phyloP scores from a whole-genome alignment of 1,139 yeast genomes.

The Suhomyces panamericanus region DNA sequence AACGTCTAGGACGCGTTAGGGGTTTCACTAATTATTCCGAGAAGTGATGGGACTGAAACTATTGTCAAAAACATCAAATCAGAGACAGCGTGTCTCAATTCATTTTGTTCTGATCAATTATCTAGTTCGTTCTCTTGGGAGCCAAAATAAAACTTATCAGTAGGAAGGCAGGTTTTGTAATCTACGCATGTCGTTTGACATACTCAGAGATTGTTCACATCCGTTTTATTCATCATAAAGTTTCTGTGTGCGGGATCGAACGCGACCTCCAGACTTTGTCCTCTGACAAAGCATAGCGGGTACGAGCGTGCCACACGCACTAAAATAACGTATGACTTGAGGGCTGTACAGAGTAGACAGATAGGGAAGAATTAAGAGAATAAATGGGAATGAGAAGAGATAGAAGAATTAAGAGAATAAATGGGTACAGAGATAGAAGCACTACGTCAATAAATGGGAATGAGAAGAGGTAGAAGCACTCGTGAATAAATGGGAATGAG shows the following conservation, averaged over 20 bases:
- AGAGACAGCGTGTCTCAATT: no score
- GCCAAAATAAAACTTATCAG: constrained; percentile 33
- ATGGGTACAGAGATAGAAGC: no score
- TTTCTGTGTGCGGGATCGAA: constrained; percentile 16
- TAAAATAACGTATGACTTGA: constrained; percentile 5
- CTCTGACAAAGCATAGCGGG: constrained; percentile 7
- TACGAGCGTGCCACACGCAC: constrained; percentile 12
- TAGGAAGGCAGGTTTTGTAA: constrained; percentile 58
- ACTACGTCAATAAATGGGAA: no score
- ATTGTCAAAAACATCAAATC: no score
- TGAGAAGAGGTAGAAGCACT: no score
- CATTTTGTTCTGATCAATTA: no score
- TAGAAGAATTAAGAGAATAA: no score
- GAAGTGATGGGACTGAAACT: no score
- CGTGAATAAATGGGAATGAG: no score
- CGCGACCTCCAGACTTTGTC: constrained; percentile 10
- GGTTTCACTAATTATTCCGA: no score
- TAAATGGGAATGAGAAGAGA: background rate
- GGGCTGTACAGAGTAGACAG: background rate
- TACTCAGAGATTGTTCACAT: constrained; percentile 59
- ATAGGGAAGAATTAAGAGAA: background rate
- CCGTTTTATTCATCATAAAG: constrained; percentile 49
- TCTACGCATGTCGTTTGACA: constrained; percentile 43
- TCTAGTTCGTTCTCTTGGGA: background rate
- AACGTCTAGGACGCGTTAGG: no score